A percentile compares a stretch with the other conserved stretches of the same genome.
phyloP scores from a whole-genome alignment of 2,329 filamentous ascomycete genomes.

The Ophiostoma quercus region DNA sequence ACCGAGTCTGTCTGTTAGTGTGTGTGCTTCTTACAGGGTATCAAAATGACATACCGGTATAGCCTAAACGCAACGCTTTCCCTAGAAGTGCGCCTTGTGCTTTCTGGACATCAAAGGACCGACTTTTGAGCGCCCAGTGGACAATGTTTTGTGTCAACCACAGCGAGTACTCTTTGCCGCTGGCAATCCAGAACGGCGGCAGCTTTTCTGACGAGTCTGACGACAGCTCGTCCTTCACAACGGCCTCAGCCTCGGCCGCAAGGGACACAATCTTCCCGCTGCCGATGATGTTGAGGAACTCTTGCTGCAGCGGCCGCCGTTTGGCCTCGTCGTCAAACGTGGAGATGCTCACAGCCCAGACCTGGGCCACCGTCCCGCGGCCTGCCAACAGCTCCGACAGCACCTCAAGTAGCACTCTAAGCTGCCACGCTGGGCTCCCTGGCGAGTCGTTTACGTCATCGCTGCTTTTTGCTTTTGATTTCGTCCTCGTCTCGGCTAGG shows the following conservation, averaged over 20 bases:
- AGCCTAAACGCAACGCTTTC: conserved; percentile 65
- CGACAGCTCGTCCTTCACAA: conserved; percentile 37
- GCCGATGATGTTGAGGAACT: conserved; percentile 44
- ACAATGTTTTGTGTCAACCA: conserved; percentile 68
- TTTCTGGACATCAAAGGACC: conserved; percentile 37
- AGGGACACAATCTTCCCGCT: conserved; percentile 48
- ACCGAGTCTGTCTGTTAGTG: conserved; percentile 39
- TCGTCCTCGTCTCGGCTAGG: conserved; percentile 46
- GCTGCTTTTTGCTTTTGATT: conserved; percentile 31
- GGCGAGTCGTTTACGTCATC: not conserved
- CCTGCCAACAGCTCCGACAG: conserved; percentile 40
- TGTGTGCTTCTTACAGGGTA: not conserved
- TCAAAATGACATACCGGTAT: conserved; percentile 51
- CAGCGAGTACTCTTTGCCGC: conserved; percentile 57
- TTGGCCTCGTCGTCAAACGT: conserved; percentile 27
- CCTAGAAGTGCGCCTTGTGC: conserved; percentile 47
- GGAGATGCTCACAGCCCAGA: conserved; percentile 37
- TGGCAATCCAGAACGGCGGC: conserved; percentile 53
- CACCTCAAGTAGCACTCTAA: conserved; percentile 43
- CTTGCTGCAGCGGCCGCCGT: conserved; percentile 38
- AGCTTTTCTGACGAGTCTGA: not conserved
- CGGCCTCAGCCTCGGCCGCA: conserved; percentile 51
- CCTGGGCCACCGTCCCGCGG: conserved; percentile 34
- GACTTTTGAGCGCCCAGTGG: conserved; percentile 37
- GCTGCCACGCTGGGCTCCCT: conserved; percentile 39